Percentiles rank a stretch among this genome's conserved stretches.
Conservation (phyloP, 257 asterid species). For the Solanum pinnatisectum region DNA sequence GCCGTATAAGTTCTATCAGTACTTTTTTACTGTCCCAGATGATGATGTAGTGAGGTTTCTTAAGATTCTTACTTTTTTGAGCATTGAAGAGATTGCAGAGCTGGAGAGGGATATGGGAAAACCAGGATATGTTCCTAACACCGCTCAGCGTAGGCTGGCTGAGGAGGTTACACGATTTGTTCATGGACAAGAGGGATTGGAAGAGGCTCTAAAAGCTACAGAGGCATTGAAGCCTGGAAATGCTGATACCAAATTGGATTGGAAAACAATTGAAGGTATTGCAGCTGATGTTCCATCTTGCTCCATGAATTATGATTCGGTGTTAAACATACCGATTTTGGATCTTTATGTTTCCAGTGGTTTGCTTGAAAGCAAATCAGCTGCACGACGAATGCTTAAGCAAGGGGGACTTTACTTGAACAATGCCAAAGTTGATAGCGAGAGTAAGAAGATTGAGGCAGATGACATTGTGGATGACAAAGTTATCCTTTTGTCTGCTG, state of each 20-base stretch:
- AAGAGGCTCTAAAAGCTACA: conserved; percentile 74
- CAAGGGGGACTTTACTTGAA: conserved; percentile 94
- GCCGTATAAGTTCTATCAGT: conserved; percentile 82
- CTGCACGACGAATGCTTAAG: conserved; percentile 82
- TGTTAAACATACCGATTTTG: conserved; percentile 41
- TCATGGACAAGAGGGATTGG: conserved; percentile 74
- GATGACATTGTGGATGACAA: conserved; percentile 72
- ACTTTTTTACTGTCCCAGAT: conserved; percentile 65
- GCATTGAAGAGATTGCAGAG: conserved; percentile 53
- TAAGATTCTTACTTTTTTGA: conserved; percentile 63
- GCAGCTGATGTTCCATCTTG: conserved; percentile 76
- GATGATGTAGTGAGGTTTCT: conserved; percentile 68
- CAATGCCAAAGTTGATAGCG: conserved; percentile 59
- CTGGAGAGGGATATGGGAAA: conserved; percentile 48
- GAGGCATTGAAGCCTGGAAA: conserved; percentile 82
- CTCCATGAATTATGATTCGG: conserved; percentile 37
- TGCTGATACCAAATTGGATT: conserved; percentile 56
- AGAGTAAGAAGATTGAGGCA: conserved; percentile 65
- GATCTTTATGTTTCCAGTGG: conserved; percentile 66
- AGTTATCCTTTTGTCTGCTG: conserved; percentile 74
- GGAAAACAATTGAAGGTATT: conserved; percentile 55
- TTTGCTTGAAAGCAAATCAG: conserved; percentile 76
- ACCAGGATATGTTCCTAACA: conserved; percentile 54
- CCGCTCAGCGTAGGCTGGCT: conserved; percentile 78
- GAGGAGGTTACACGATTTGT: conserved; percentile 94